Evolutionary conservation across 305 asterid genomes (phyloP).

Genomic region (Solanum hybrid): DNA sequence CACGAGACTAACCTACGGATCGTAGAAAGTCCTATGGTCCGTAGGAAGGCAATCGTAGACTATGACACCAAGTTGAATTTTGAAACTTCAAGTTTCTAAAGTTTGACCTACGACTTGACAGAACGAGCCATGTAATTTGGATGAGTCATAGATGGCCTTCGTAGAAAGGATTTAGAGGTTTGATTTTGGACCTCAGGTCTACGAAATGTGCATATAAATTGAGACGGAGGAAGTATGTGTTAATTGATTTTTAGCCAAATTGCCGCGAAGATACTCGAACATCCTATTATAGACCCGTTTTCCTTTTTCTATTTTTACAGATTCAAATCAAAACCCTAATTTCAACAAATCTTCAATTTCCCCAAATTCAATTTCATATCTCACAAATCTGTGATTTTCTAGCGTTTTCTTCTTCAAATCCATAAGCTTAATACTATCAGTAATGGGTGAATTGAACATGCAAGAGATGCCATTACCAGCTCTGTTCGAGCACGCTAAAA

Average conservation of each 20-base stretch:
- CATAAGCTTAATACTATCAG: neutral
- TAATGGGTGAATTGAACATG: slow-evolving; percentile 48
- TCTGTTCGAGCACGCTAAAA: slow-evolving; percentile 64
- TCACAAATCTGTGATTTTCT: neutral
- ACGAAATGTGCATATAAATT: neutral
- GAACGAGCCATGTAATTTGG: neutral
- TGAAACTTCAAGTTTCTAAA: neutral
- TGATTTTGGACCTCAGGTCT: neutral
- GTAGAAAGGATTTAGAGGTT: neutral
- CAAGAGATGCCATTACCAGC: slow-evolving; percentile 70
- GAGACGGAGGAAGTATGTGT: neutral
- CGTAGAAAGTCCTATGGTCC: neutral
- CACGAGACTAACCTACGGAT: neutral
- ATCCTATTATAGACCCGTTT: neutral
- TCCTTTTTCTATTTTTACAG: neutral
- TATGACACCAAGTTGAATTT: no score
- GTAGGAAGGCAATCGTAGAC: neutral
- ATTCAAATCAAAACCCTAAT: neutral
- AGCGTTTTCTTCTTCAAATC: neutral
- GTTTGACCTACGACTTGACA: no score
- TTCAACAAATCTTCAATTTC: neutral
- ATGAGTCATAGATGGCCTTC: no score
- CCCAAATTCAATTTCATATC: neutral
- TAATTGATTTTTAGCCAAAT: neutral
- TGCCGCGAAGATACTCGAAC: neutral